Percentiles rank a stretch among this genome's conserved stretches.
Evolutionary conservation across 371 early-diverging fungal genomes (phyloP).

Genomic region (Mucor racemosus): DNA sequence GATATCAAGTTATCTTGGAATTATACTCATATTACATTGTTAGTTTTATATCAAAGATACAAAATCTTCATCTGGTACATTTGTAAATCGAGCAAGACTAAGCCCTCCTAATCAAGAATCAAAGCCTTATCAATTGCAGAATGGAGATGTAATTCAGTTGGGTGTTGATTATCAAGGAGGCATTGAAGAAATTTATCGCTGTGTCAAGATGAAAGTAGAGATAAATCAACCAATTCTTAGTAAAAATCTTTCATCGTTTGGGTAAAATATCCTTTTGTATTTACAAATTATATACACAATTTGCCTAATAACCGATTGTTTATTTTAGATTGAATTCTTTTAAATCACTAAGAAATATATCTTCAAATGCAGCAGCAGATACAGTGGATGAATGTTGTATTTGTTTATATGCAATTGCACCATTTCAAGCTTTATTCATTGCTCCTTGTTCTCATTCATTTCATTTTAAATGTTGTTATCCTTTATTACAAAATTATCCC

Average conservation of each 20-base stretch:
- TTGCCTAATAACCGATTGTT: neutral
- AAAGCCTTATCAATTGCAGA: constrained; percentile 68
- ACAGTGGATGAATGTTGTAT: constrained; percentile 86
- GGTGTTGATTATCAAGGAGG: constrained; percentile 90
- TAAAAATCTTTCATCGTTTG: constrained; percentile 9
- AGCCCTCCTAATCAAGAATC: constrained; percentile 79
- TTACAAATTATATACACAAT: neutral
- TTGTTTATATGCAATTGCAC: constrained; percentile 85
- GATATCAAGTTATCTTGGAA: constrained; percentile 42
- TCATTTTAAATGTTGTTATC: constrained; percentile 89
- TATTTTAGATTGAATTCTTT: constrained; percentile 42
- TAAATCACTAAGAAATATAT: constrained; percentile 37
- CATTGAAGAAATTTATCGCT: constrained; percentile 42
- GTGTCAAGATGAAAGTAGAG: constrained; percentile 25
- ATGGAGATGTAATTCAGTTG: constrained; percentile 83
- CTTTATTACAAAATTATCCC: constrained; percentile 57
- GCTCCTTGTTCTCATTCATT: constrained; percentile 93
- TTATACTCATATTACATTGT: constrained; percentile 35
- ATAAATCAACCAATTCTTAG: constrained; percentile 1
- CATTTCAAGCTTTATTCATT: constrained; percentile 89
- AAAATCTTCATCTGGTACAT: constrained; percentile 89
- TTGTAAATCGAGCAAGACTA: constrained; percentile 82
- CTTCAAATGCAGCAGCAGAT: constrained; percentile 17
- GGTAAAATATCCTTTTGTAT: neutral
- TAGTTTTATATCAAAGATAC: constrained; percentile 84